Percentiles rank a stretch among this genome's conserved stretches.
Conservation (phyloP, 1,139 yeast species). For the Saccharomyces uvarum region DNA sequence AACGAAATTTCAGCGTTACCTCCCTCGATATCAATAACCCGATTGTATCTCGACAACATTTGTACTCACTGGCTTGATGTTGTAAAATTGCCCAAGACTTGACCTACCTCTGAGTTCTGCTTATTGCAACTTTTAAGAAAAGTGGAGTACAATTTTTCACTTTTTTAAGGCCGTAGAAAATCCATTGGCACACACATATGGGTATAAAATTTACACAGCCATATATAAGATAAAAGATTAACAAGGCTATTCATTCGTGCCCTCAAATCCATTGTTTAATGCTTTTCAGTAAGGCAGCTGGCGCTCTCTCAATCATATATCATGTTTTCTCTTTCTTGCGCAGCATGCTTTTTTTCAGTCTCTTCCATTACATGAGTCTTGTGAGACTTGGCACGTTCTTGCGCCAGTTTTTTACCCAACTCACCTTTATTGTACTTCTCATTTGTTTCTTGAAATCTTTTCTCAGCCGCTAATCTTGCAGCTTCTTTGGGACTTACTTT, state of each 20-base stretch:
- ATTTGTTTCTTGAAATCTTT: constrained; percentile 20
- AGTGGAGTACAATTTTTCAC: neutral
- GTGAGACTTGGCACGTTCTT: constrained; percentile 23
- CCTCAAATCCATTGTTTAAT: neutral
- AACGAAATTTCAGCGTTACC: constrained; percentile 25
- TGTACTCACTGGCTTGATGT: neutral
- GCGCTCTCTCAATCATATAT: neutral
- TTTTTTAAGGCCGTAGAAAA: neutral
- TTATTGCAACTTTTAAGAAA: neutral
- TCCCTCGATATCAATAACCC: constrained; percentile 24
- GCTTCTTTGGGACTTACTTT: constrained; percentile 27
- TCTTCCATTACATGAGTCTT: constrained; percentile 18
- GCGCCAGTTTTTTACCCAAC: constrained; percentile 26
- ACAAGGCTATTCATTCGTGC: neutral
- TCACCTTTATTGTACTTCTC: constrained; percentile 23
- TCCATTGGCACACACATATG: neutral
- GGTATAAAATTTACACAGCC: neutral
- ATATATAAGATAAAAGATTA: neutral
- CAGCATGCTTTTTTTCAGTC: constrained; percentile 13
- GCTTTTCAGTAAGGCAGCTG: neutral
- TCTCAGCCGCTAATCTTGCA: constrained; percentile 30
- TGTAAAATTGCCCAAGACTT: neutral
- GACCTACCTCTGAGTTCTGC: neutral
- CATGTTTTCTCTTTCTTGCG: constrained; percentile 3
- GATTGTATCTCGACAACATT: constrained; percentile 2